phyloP scores from a whole-genome alignment of 139 green algal species.

The Coelastrella sp. region DNA sequence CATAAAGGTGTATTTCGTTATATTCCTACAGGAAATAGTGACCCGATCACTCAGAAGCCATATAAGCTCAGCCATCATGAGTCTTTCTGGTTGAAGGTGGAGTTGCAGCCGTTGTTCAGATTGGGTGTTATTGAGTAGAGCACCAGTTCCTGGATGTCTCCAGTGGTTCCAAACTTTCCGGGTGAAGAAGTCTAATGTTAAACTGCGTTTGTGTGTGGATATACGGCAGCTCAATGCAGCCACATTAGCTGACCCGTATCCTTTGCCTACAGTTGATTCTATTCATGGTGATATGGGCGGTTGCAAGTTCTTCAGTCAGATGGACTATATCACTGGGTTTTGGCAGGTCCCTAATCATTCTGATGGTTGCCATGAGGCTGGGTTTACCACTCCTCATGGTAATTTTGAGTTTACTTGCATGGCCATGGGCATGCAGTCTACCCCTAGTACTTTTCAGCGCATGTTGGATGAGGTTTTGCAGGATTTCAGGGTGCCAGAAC shows the following conservation, averaged over 20 bases:
- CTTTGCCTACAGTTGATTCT: background rate
- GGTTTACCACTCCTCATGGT: constrained; percentile 15
- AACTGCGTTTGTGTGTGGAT: background rate
- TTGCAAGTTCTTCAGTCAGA: background rate
- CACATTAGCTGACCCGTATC: background rate
- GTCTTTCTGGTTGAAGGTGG: background rate
- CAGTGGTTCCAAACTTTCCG: background rate
- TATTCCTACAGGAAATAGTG: background rate
- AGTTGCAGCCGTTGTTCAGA: background rate
- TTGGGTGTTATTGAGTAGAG: constrained; percentile 11
- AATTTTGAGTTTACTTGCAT: constrained; percentile 33
- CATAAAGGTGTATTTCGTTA: background rate
- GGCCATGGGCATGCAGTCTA: constrained; percentile 33
- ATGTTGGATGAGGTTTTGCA: background rate
- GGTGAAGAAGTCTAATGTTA: constrained; percentile 1
- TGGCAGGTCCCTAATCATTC: background rate
- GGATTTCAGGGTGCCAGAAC: background rate
- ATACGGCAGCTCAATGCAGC: background rate
- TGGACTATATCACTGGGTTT: constrained; percentile 16
- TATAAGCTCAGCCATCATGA: constrained; percentile 2
- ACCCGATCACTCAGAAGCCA: background rate
- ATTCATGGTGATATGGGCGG: constrained; percentile 14
- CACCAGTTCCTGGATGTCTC: background rate
- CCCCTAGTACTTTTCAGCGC: background rate
- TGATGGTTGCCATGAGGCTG: background rate